Percentiles rank a stretch among this genome's conserved stretches.
Conservation (phyloP, 345 rosid species). For the Aurinia saxatilis region DNA sequence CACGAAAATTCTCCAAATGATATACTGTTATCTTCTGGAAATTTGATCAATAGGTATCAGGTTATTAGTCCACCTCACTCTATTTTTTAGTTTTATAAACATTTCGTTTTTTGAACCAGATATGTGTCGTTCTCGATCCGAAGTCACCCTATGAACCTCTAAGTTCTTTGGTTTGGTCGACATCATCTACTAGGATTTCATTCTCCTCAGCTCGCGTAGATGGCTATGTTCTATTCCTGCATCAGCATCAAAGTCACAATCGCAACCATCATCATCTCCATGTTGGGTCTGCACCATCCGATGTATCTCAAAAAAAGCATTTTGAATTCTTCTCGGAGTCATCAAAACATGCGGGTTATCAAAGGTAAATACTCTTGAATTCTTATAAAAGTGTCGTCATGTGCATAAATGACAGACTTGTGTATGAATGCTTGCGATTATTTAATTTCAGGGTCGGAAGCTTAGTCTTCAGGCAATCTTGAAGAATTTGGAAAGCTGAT, state of each 20-base stretch:
- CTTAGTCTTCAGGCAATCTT: conserved; percentile 71
- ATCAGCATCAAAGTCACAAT: conserved; percentile 39
- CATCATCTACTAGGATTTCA: conserved; percentile 48
- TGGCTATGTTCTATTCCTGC: conserved; percentile 39
- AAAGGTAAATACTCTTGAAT: conserved; percentile 50
- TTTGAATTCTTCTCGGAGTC: conserved; percentile 88
- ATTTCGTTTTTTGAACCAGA: too few relatives aligned
- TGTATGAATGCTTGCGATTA: background rate
- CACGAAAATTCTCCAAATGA: too few relatives aligned
- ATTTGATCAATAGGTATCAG: too few relatives aligned
- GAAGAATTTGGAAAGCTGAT: conserved; percentile 68
- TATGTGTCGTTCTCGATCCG: too few relatives aligned
- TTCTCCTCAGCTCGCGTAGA: conserved; percentile 48
- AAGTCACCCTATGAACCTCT: conserved; percentile 46
- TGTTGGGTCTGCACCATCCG: conserved; percentile 92
- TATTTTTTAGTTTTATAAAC: too few relatives aligned
- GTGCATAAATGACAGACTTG: background rate
- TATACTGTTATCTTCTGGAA: too few relatives aligned
- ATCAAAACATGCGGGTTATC: conserved; percentile 60
- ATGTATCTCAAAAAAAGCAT: conserved; percentile 65
- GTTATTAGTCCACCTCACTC: too few relatives aligned
- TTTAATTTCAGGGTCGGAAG: conserved; percentile 56
- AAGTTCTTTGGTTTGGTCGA: conserved; percentile 60
- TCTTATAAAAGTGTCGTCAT: background rate
- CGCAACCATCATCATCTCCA: conserved; percentile 50